Conservation (phyloP, 441 rosid species). For the Pelargonium australe region DNA sequence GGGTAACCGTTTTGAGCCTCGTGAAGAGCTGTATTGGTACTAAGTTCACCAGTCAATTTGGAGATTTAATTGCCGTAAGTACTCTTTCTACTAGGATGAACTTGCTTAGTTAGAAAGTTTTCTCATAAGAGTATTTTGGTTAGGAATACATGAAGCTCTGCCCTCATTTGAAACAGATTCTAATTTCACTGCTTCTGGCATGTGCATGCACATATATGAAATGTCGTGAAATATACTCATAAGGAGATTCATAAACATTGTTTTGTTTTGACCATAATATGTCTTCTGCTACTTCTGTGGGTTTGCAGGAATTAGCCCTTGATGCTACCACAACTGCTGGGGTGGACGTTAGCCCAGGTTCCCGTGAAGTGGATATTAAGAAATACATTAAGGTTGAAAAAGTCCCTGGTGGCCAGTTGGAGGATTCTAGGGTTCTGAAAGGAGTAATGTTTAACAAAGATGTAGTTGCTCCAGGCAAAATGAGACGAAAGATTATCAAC, state of each 20-base stretch:
- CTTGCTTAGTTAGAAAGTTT: too few species aligned
- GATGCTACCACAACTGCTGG: slow-evolving; percentile 76
- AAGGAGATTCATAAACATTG: not conserved
- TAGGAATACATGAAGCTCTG: too few species aligned
- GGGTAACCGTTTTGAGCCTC: slow-evolving; percentile 60
- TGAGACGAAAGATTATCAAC: slow-evolving; percentile 79
- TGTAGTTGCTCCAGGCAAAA: slow-evolving; percentile 87
- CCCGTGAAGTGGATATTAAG: slow-evolving; percentile 86
- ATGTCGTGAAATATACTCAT: too few species aligned
- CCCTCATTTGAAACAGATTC: too few species aligned
- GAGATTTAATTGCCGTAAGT: slow-evolving; percentile 91
- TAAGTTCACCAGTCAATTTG: slow-evolving; percentile 92
- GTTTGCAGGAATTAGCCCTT: slow-evolving; percentile 77
- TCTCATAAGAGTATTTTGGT: too few species aligned
- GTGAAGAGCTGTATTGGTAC: slow-evolving; percentile 93
- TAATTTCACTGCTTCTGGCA: too few species aligned
- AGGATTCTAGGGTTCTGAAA: slow-evolving; percentile 79
- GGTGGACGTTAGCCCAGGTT: slow-evolving; percentile 89
- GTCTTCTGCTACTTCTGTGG: slow-evolving; percentile 10
- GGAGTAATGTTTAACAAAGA: slow-evolving; percentile 95
- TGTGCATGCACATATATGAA: too few species aligned
- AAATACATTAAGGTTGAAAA: slow-evolving; percentile 91
- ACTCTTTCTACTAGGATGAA: not conserved
- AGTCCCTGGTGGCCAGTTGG: slow-evolving; percentile 89
- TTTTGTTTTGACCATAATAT: slow-evolving; percentile 6